Percentiles rank a stretch among this genome's conserved stretches.
Evolutionary conservation across 345 rosid genomes (phyloP).

Genomic region (Mallotus nudiflorus): DNA sequence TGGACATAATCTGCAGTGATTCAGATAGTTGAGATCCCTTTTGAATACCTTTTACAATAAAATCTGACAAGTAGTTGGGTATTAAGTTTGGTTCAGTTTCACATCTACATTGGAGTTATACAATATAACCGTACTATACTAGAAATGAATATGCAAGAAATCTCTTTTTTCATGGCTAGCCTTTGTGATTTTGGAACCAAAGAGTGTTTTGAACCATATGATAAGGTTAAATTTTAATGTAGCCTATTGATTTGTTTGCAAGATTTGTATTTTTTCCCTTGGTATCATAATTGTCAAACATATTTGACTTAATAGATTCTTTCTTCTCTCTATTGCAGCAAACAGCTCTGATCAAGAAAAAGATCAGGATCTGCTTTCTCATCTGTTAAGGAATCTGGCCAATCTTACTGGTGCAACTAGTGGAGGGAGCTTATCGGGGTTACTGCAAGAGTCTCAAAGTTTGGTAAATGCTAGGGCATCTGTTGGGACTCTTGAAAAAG

Average conservation of each 20-base stretch:
- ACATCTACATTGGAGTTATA: neutral
- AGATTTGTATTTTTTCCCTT: neutral
- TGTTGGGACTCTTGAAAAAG: constrained; percentile 23
- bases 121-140: neutral
- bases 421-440: constrained; percentile 57
- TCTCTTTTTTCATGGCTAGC: neutral
- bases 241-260: neutral
- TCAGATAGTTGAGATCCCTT: neutral
- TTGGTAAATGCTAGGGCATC: constrained; percentile 43
- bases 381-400: constrained; percentile 78
- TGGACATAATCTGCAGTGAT: no score
- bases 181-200: neutral
- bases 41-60: neutral
- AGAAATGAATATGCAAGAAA: no score
- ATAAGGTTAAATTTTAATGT: constrained; percentile 1
- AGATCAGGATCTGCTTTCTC: constrained; percentile 81
- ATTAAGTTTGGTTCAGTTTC: no score
- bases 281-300: neutral
- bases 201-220: neutral
- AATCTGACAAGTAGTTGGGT: neutral
- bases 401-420: constrained; percentile 24
- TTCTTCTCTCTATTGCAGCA: constrained; percentile 53
- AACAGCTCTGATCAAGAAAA: constrained; percentile 57
- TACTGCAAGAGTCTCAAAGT: constrained; percentile 61
- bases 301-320: constrained; percentile 13